Conservation (phyloP, 2,329 filamentous ascomycete genomes). For the Venturiaceae sp. region DNA sequence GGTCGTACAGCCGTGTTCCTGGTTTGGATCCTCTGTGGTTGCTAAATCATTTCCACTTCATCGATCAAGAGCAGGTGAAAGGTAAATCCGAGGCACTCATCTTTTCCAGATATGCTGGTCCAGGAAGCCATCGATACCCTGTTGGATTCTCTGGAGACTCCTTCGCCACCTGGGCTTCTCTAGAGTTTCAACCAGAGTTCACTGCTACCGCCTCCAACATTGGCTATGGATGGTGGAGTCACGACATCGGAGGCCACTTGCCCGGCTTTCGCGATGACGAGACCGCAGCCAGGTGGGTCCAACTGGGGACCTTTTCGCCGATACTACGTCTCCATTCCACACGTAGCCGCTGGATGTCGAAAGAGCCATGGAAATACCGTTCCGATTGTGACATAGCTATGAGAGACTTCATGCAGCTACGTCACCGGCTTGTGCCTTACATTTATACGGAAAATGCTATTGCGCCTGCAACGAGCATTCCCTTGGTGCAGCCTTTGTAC, state of each 20-base stretch:
- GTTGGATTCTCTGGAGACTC: slow-evolving; percentile 57
- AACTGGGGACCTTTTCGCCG: slow-evolving; percentile 52
- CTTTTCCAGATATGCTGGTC: slow-evolving; percentile 52
- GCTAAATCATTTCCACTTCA: slow-evolving; percentile 55
- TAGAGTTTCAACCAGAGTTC: slow-evolving; percentile 57
- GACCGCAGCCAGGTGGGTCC: slow-evolving; percentile 50
- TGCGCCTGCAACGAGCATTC: slow-evolving; percentile 32
- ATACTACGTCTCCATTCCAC: slow-evolving; percentile 52
- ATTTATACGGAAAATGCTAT: slow-evolving; percentile 47
- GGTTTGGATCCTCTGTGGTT: slow-evolving; percentile 56
- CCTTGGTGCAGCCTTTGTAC: slow-evolving; percentile 53
- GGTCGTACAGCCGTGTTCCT: slow-evolving; percentile 41
- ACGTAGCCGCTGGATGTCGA: slow-evolving; percentile 47
- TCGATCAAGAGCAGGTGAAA: slow-evolving; percentile 34
- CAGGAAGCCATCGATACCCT: slow-evolving; percentile 54
- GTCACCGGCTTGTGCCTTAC: slow-evolving; percentile 52
- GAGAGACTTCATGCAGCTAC: slow-evolving; percentile 39
- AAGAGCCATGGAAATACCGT: slow-evolving; percentile 52
- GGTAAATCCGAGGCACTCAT: slow-evolving; percentile 39
- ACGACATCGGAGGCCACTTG: slow-evolving; percentile 58
- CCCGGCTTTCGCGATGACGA: slow-evolving; percentile 48
- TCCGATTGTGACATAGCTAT: slow-evolving; percentile 35
- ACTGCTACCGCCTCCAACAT: slow-evolving; percentile 58
- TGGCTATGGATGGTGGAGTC: slow-evolving; percentile 59
- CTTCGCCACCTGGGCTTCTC: slow-evolving; percentile 48